Base-by-base conservation (phyloP, 306 rosid genomes). In the Fragaria nilgerrensis region DNA sequence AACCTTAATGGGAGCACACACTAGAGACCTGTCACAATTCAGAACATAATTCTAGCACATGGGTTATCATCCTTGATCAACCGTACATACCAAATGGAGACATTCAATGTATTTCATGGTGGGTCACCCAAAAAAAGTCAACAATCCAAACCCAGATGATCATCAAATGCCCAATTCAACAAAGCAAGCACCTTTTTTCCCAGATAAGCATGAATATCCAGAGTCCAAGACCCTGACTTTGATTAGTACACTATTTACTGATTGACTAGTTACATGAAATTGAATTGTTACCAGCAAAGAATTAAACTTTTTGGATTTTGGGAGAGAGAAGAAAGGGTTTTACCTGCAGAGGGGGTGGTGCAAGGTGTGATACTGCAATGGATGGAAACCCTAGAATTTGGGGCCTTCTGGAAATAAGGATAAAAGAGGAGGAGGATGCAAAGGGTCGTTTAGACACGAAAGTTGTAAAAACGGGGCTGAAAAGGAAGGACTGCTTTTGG, bases 351-450 rank as follows among this genome's bases (percentile, higher is more conserved):
- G 73, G 37, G 25, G 77, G 63, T n/a, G 71, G 55, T 22, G 71
- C 77, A 32, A 76, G 77, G 77, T 77, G 69, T 45, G 62, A 53
- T 68, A 29, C 39, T 32, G 68, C 19, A 15, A 34, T 43, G 56
- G 85, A 69, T 62, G 84, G 70, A 80, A 84, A 84, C 82, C 85
- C 82, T 84, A 74, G 80, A 81, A 19, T 45, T 82, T 59, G 84
- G 87, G 87, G 73, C 80, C 55, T 77, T 84, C 72, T 76, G 68
- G 63, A 64, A 84, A 73, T 69, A 74, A n/a, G 48, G 71, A 39
- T 61, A 84, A 84, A 68, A 68, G 43, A 79, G 58, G 69, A 67
- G 81, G 39, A 39, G 12, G 79, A 55, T 65, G 36, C 27, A 75
- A 6, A n/a, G 58, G 84, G 81, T 70, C 61, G 79, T 36, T 29